These are phyloP conservation scores for Diaporthe amygdali DNA, from an alignment of 2,329 filamentous ascomycete species.

Conservation along the genomic window DNA sequence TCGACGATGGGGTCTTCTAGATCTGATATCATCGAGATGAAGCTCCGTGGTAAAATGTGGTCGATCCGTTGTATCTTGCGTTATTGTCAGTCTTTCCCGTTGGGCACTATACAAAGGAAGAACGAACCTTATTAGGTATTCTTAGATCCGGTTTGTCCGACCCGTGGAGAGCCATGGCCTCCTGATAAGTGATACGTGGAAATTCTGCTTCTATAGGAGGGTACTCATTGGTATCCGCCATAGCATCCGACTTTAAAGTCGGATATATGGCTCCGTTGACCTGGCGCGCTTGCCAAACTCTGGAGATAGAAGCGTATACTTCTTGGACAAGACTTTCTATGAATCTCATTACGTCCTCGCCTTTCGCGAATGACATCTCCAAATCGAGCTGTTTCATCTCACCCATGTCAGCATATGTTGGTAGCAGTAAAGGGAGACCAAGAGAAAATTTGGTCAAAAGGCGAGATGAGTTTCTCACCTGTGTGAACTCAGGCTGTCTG, in stretches of 20 bases:
- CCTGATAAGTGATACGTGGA: constrained; percentile 69
- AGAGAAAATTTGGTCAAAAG: not conserved
- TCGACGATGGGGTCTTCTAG: constrained; percentile 75
- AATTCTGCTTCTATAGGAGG: constrained; percentile 46
- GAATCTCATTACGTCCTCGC: constrained; percentile 69
- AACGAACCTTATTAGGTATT: constrained; percentile 67
- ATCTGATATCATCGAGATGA: constrained; percentile 77
- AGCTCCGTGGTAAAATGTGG: constrained; percentile 64
- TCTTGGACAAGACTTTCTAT: constrained; percentile 57
- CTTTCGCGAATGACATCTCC: constrained; percentile 86
- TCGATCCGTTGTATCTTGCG: constrained; percentile 70
- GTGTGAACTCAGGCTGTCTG: constrained; percentile 94
- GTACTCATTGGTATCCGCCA: constrained; percentile 22
- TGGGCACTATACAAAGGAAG: not conserved
- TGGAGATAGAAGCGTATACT: constrained; percentile 58
- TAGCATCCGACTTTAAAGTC: not conserved
- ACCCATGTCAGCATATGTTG: not conserved
- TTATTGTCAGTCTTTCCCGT: constrained; percentile 14
- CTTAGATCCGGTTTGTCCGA: constrained; percentile 92
- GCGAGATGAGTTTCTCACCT: constrained; percentile 54
- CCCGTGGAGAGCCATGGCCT: constrained; percentile 81
- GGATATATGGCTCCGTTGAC: constrained; percentile 37
- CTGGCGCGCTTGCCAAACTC: constrained; percentile 40
- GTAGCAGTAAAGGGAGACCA: not conserved
- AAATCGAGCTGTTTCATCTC: constrained; percentile 72